Base-by-base conservation (phyloP, 768 basidiomycete species). In the Lactifluus piperatus region DNA sequence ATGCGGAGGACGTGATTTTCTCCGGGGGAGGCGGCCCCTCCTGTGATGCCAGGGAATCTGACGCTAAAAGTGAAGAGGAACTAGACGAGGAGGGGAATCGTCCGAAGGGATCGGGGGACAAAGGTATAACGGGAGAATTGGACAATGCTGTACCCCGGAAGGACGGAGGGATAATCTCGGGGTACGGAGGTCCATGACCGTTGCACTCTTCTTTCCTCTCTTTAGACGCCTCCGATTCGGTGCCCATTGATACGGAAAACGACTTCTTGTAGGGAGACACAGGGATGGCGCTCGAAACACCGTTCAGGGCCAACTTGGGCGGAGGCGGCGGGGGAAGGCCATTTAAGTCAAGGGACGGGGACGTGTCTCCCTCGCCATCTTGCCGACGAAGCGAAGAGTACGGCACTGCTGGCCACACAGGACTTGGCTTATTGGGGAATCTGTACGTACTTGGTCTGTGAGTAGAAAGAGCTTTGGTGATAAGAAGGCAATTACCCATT, bases 31-130 rank as follows among this genome's bases (percentile, higher is more conserved):
- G 36, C 24, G 46, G 44, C 24, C 16, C 9, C 1, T 51, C 63
- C 11, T 46, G 44, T 18, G 51, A 41, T 37, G 36, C 58, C 47
- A 41, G 56, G n/a, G 18, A 22, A 27, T 50, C 29, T 29, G 64
- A 57, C 26, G 22, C 27, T 36, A 49, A 37, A 24, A n/a, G 26
- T 24, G 55, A 32, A 3, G 54, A 43, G 32, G 60, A 45, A 13
- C 20, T 24, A 29, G 59, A 27, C 11, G 51, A 64, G 3, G 86
- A 88, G 32, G 88, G 76, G 65, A 80, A 85, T 27, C 88, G 79
- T 11, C 85, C 83, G 66, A 91, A 91, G 27, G 89, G 89, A 72
- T 91, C 89, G 8, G 89, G 86, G 10, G 88, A 87, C n/a, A 90
- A 74, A 39, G 90, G 90, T 56, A 91, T 86, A n/a, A 85, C 67